Base-by-base conservation (phyloP, 768 basidiomycete genomes). In the Pleurotus tuoliensis region DNA sequence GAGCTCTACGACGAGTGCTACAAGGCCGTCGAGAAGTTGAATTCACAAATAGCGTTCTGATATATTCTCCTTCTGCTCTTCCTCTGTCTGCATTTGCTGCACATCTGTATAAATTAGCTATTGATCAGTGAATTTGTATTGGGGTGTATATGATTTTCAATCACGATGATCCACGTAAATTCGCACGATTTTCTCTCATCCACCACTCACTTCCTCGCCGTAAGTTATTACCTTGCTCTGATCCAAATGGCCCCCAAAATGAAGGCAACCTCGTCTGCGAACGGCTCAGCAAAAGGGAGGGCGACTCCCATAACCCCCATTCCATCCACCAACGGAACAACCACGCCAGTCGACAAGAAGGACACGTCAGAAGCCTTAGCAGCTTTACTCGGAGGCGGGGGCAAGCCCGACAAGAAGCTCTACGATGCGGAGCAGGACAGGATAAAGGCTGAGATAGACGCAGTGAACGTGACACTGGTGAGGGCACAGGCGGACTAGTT, bases 1-100 rank as follows among this genome's bases (percentile, higher is more conserved):
- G 90, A 92, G 65, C 71, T 90, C 58, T 94, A 95, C 71, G 84
- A 90, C 44, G 93, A 97, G 68, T 88, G 91, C 66, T 84, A 80
- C 64, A 78, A 80, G 66, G 96, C 98, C 74, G 91, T 98, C 51
- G 83, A 84, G 71, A 87, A 84, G 68, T 73, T 96, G 61, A 86
- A 92, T 73, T 78, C 82, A 51, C 79, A 82, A 58, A 75, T 91
- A 65, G 73, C 85, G 59, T 86, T 90, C 66, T 90, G 79, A 68
- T 59, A 68, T 59, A 16, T 53, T 52, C 30, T 30, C 39, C 57
- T 25, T 15, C 12, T 16, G 47, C 39, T 13, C 48, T 50, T 50
- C 16, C 38, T 16, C 16, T 25, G 4, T 24, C 24, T 51, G 20
- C 15, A 18, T 53, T 7, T 53, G n/a, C 47, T 50, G 43, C 38